Conservation (phyloP, 345 rosid species). For the Murraya koenigii region DNA sequence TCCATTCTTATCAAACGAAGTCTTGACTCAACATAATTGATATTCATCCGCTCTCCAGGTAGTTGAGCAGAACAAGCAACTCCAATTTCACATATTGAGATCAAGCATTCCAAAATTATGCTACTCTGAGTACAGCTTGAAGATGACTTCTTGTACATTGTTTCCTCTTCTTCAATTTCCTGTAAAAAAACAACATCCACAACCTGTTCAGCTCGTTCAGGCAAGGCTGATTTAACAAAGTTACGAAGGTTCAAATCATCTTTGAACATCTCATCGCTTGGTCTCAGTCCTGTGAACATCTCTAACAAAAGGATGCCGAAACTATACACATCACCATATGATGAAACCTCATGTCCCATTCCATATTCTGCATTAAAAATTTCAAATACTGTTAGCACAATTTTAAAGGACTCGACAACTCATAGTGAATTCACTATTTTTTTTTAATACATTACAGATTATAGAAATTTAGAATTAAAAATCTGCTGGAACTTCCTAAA, state of each 20-base stretch:
- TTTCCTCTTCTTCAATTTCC: not conserved
- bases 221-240: not conserved
- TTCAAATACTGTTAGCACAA: not conserved
- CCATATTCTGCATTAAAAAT: conserved; percentile 22
- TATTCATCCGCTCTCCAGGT: not conserved
- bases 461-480: too few relatives aligned
- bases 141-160: not conserved
- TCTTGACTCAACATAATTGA: not conserved
- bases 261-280: not conserved
- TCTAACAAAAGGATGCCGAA: conserved; percentile 5
- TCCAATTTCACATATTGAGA: conserved; percentile 4
- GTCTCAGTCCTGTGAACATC: conserved; percentile 9
- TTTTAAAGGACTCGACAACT: too few relatives aligned
- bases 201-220: not conserved
- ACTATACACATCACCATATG: conserved; percentile 35
- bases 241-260: not conserved
- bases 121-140: not conserved
- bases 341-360: conserved; percentile 21
- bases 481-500: too few relatives aligned
- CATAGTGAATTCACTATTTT: too few relatives aligned
- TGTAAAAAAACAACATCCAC: not conserved
- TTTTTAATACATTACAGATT: not conserved
- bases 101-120: not conserved
- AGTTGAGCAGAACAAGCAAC: conserved; percentile 12
- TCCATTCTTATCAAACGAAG: not conserved